Conservation (phyloP, 106 monocot species). For the Gastrodia elata region DNA sequence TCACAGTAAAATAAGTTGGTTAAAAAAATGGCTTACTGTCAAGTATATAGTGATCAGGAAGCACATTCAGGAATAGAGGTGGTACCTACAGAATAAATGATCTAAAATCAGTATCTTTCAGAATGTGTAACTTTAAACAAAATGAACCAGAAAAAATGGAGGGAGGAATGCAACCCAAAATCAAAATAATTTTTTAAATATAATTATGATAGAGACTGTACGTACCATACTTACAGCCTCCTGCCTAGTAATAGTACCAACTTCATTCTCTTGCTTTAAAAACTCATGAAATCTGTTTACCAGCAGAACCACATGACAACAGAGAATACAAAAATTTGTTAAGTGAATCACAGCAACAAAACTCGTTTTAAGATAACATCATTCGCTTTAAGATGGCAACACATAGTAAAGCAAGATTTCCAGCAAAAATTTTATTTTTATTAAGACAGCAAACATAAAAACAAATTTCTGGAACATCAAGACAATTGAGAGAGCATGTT, state of each 20-base stretch:
- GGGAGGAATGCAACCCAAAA: not conserved
- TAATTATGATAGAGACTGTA: not conserved
- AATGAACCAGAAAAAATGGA: not conserved
- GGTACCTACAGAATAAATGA: slow-evolving; percentile 59
- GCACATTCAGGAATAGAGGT: slow-evolving; percentile 88
- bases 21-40: slow-evolving; percentile 65
- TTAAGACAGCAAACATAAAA: not conserved
- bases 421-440: not conserved
- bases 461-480: not conserved
- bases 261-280: slow-evolving; percentile 92
- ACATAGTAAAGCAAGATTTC: not conserved
- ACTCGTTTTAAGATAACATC: too few species aligned
- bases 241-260: slow-evolving; percentile 98
- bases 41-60: slow-evolving; percentile 81
- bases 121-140: not conserved
- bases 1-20: not conserved
- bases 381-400: not conserved
- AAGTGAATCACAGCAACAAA: not conserved
- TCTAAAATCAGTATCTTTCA: not conserved
- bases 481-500: not conserved
- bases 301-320: not conserved
- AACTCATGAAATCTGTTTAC: slow-evolving; percentile 90
- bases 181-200: not conserved
- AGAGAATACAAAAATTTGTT: not conserved
- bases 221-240: slow-evolving; percentile 99